Conservation (phyloP, 177 flowering plant genomes). For the Vitis hybrid region DNA sequence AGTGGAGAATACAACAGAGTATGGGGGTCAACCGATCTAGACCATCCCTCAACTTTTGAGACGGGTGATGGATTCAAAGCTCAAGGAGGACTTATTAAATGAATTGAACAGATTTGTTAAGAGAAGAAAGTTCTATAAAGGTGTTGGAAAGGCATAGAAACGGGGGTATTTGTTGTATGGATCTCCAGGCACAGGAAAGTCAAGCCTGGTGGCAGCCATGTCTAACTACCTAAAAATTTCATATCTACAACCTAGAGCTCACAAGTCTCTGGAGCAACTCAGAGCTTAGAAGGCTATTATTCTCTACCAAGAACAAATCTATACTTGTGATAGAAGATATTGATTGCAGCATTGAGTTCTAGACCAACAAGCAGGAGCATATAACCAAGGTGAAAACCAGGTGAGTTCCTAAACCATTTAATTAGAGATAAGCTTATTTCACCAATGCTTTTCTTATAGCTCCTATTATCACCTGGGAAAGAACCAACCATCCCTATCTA, state of each 20-base stretch:
- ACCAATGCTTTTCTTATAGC: too few species aligned
- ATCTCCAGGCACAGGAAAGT: conserved; percentile 51
- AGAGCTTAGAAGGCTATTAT: too few species aligned
- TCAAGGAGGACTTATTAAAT: conserved; percentile 22
- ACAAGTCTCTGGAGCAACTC: not conserved
- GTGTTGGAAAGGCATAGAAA: conserved; percentile 46
- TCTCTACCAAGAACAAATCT: too few species aligned
- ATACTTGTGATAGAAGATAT: too few species aligned
- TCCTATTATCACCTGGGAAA: too few species aligned
- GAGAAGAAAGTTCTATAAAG: conserved; percentile 40
- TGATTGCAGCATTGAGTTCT: too few species aligned
- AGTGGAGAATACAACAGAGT: not conserved
- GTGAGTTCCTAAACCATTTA: too few species aligned
- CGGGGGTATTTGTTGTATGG: conserved; percentile 48
- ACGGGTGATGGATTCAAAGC: conserved; percentile 39
- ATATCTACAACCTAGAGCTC: conserved; percentile 41
- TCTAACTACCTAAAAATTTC: conserved; percentile 45
- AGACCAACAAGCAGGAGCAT: too few species aligned
- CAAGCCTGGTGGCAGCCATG: conserved; percentile 51
- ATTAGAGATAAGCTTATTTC: too few species aligned
- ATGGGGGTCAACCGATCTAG: conserved; percentile 38
- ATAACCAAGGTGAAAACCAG: too few species aligned
- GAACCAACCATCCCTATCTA: too few species aligned
- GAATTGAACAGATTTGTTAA: conserved; percentile 39
- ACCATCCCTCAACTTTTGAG: conserved; percentile 47